Evolutionary conservation across 768 basidiomycete genomes (phyloP).

Genomic region (Daedaleopsis nitida): DNA sequence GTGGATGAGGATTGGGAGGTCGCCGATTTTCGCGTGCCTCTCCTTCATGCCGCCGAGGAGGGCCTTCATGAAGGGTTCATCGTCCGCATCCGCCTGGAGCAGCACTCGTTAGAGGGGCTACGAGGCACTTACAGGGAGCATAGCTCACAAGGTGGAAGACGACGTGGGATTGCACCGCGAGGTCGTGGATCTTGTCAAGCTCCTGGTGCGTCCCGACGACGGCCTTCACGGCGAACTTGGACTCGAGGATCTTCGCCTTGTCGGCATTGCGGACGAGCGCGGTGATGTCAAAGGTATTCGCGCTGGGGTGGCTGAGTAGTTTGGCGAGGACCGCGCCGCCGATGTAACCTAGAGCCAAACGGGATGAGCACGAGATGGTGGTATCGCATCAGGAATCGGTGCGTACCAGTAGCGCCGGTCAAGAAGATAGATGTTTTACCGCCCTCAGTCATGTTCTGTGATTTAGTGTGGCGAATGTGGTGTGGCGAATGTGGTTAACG

Average conservation of each 20-base stretch:
- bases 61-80: conserved; percentile 44
- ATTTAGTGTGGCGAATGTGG: not conserved
- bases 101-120: not conserved
- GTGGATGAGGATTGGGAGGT: conserved; percentile 54
- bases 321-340: conserved; percentile 55
- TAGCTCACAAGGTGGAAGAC: conserved; percentile 22
- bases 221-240: conserved; percentile 23
- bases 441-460: not conserved
- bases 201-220: conserved; percentile 33
- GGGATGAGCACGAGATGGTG: not conserved
- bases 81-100: conserved; percentile 47
- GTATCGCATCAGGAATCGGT: not conserved
- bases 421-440: conserved; percentile 41
- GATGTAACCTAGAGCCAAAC: conserved; percentile 48
- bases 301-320: conserved; percentile 41
- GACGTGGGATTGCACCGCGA: conserved; percentile 47
- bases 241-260: conserved; percentile 11
- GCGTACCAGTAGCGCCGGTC: conserved; percentile 46
- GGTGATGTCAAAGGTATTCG: conserved; percentile 6
- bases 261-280: conserved; percentile 7
- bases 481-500: not conserved
- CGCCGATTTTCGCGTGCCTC: conserved; percentile 42
- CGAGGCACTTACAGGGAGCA: not conserved
- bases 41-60: conserved; percentile 56
- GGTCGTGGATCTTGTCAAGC: conserved; percentile 36